Evolutionary conservation across 176 grass and related monocot genomes (phyloP), one percentile per base, ranked within the genome.

Genomic region (Oryza brachyantha): DNA sequence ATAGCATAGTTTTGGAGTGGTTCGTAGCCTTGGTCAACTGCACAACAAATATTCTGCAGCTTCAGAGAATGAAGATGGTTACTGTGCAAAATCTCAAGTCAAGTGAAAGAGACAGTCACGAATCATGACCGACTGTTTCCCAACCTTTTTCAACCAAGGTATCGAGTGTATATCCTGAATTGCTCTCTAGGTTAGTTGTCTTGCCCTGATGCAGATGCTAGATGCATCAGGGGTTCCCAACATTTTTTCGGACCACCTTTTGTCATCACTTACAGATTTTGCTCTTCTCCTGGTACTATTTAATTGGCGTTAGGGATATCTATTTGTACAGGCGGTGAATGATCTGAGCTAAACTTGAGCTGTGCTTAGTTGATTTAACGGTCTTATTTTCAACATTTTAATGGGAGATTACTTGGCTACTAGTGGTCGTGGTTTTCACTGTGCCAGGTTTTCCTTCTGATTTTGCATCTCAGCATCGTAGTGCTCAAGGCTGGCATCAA

Each of bases 81-180:
- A 52, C 5, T 59, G 11, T 40, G 77, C 8, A n/a, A 75, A 37
- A 64, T 57, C 40, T 68, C 63, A 69, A 35, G 32, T 68, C 63
- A 69, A 35, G 62, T 3, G 54, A 22, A 54, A 26, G 70, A 52
- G 70, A 39, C 52, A 29, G 64, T 74, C 81, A 68, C 22, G 75
- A 61, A 39, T 55, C 41, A 75, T 75, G 81, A 54, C 27, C 5
- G 34, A 42, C 69, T 5, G 0, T 69, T 84, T 84, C 27, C 26
- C 7, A n/a, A 65, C 28, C 22, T 69, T 79, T 79, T n/a, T 19
- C 7, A 16, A 65, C 28, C 28, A 66, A 85, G 65, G 57, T 81
- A 50, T 22, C 3, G 58, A 64, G 77, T 89, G 87, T 89, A 89
- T 76, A 89, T 89, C 60, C 77, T 70, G 67, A 72, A 66, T 70